Evolutionary conservation across 257 asterid species (phyloP).

Genomic region (Solanum acaule): DNA sequence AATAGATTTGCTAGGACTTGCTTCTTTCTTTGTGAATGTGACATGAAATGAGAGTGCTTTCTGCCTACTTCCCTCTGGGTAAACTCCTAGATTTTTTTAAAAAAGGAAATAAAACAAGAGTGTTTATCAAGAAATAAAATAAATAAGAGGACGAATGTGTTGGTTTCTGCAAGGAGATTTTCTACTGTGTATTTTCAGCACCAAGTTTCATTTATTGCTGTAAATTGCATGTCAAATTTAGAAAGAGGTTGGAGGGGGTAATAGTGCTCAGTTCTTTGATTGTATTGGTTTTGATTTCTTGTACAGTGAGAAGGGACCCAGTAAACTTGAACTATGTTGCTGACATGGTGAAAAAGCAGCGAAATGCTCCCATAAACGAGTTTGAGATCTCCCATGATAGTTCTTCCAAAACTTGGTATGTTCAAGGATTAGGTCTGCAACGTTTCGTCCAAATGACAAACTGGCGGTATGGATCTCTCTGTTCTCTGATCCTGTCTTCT

Average conservation of each 20-base stretch:
- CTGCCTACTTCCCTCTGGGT: neutral
- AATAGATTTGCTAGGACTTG: neutral
- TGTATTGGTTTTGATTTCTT: neutral
- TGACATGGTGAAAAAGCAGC: slow-evolving; percentile 58
- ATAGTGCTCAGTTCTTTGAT: neutral
- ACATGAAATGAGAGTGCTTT: neutral
- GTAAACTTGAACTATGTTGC: slow-evolving; percentile 55
- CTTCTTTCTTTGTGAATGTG: neutral
- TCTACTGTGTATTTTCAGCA: neutral
- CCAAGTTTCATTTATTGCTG: neutral
- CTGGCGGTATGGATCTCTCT: slow-evolving; percentile 60
- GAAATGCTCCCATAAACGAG: slow-evolving; percentile 66
- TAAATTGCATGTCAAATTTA: neutral
- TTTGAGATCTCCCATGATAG: slow-evolving; percentile 62
- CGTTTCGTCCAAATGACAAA: slow-evolving; percentile 98
- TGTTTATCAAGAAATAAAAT: neutral
- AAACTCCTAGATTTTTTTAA: neutral
- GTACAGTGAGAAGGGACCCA: slow-evolving; percentile 30
- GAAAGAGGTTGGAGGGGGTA: neutral
- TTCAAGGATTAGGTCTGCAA: slow-evolving; percentile 73
- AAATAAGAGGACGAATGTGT: neutral
- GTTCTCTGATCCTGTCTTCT: neutral
- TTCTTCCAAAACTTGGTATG: slow-evolving; percentile 54
- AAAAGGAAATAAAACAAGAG: neutral
- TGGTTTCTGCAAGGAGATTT: neutral